These are phyloP conservation scores for Galeopsis tetrahit DNA, from an alignment of 257 asterid genomes.

Conservation along the genomic window DNA sequence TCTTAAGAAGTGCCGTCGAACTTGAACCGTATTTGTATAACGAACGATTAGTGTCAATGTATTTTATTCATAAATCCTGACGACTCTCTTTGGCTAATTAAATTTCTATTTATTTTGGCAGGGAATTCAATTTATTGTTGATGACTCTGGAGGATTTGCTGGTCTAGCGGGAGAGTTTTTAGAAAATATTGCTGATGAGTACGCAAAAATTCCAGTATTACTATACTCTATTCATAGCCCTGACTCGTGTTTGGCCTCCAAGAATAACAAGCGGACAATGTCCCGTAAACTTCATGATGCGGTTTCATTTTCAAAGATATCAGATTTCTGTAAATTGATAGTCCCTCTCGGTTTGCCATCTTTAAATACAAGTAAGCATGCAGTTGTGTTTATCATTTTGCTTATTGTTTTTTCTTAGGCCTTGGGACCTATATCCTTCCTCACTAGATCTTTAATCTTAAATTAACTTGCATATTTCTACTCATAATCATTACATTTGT, in stretches of 20 bases:
- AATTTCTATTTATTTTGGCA: slow-evolving; percentile 32
- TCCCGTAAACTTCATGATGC: slow-evolving; percentile 77
- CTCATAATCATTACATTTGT: background rate
- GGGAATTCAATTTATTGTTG: slow-evolving; percentile 90
- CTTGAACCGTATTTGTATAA: background rate
- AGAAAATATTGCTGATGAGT: slow-evolving; percentile 91
- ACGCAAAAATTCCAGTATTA: slow-evolving; percentile 78
- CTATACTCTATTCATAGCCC: slow-evolving; percentile 74
- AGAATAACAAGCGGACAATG: slow-evolving; percentile 57
- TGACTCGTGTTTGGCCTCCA: slow-evolving; percentile 41
- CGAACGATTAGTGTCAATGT: background rate
- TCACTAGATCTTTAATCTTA: background rate
- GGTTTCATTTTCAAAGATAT: slow-evolving; percentile 76
- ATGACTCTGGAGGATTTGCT: slow-evolving; percentile 90
- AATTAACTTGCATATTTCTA: background rate
- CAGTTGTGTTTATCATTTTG: slow-evolving; percentile 32
- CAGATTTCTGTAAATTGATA: slow-evolving; percentile 73
- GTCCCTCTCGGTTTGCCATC: slow-evolving; percentile 88
- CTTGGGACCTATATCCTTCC: background rate
- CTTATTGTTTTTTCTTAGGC: slow-evolving; percentile 21
- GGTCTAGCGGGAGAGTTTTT: slow-evolving; percentile 82
- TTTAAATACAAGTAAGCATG: slow-evolving; percentile 65
- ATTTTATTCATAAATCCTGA: slow-evolving; percentile 13
- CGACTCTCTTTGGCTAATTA: slow-evolving; percentile 6
- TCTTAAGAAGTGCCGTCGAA: slow-evolving; percentile 25